Conservation (phyloP, 306 rosid genomes). For the Vigna hirtella region DNA sequence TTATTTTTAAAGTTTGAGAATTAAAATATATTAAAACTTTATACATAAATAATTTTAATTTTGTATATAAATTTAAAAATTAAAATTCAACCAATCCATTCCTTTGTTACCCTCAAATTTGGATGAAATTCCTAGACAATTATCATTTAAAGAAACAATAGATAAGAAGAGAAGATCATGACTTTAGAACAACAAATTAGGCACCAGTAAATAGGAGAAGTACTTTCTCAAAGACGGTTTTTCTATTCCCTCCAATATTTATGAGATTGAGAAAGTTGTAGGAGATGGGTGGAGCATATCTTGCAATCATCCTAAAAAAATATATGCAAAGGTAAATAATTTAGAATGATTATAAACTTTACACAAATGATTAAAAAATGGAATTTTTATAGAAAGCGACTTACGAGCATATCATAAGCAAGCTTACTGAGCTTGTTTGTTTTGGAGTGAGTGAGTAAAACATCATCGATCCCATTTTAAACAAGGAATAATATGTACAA, state of each 20-base stretch:
- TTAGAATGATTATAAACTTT: constrained; percentile 11
- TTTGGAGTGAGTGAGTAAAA: constrained; percentile 91
- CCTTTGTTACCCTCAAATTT: not conserved
- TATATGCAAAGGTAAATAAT: constrained; percentile 24
- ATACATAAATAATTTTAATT: too few relatives aligned
- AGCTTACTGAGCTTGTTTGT: constrained; percentile 95
- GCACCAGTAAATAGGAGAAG: constrained; percentile 34
- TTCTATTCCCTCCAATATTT: constrained; percentile 58
- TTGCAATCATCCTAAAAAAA: constrained; percentile 82
- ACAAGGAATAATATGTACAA: constrained; percentile 94
- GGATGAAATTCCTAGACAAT: not conserved
- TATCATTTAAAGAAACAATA: not conserved
- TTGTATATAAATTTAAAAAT: too few relatives aligned
- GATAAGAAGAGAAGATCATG: constrained; percentile 2
- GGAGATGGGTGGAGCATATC: constrained; percentile 96
- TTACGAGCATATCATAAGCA: constrained; percentile 99
- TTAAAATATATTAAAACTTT: too few relatives aligned
- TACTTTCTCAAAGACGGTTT: constrained; percentile 85
- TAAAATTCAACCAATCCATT: not conserved
- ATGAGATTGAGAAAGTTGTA: constrained; percentile 96
- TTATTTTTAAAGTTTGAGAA: too few relatives aligned
- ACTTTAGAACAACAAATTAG: constrained; percentile 27
- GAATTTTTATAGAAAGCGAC: constrained; percentile 29
- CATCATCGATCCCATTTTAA: constrained; percentile 89
- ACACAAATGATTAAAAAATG: constrained; percentile 5